These are phyloP conservation scores for Picochlorum costavermella DNA, from an alignment of 139 green algal genomes.

Conservation along the genomic window DNA sequence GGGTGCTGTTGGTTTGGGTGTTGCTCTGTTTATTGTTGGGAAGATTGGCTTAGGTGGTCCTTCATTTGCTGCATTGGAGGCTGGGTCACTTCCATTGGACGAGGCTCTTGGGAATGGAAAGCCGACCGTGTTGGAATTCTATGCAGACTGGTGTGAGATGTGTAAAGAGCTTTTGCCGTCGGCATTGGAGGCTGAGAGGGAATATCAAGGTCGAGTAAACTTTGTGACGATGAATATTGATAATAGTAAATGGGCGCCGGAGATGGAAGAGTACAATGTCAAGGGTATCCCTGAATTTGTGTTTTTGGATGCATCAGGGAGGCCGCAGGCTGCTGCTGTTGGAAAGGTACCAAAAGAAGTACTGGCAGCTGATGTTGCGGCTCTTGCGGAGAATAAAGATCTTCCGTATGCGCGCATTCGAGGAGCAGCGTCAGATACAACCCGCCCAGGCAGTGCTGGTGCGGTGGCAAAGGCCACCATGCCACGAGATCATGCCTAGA, in stretches of 20 bases:
- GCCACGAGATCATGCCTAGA: conserved; percentile 41
- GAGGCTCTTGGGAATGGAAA: conserved; percentile 63
- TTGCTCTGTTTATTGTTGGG: conserved; percentile 45
- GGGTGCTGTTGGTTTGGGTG: conserved; percentile 44
- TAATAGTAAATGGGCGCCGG: conserved; percentile 83
- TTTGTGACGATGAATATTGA: conserved; percentile 99
- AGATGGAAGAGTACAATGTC: conserved; percentile 80
- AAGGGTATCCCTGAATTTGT: conserved; percentile 85
- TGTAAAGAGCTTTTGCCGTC: conserved; percentile 68
- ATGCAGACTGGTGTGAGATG: conserved; percentile 48
- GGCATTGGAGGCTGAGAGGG: conserved; percentile 59
- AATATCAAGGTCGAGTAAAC: conserved; percentile 76
- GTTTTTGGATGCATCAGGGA: conserved; percentile 72
- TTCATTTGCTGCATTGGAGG: conserved; percentile 57
- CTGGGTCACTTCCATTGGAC: conserved; percentile 56
- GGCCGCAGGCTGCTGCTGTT: conserved; percentile 63
- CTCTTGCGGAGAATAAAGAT: conserved; percentile 32
- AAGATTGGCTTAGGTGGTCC: conserved; percentile 33
- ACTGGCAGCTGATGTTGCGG: conserved; percentile 50
- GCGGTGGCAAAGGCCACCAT: conserved; percentile 2
- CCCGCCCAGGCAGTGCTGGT: conserved; percentile 2
- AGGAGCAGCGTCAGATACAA: conserved; percentile 27
- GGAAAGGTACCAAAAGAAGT: conserved; percentile 70
- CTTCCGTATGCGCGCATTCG: conserved; percentile 38
- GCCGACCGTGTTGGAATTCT: conserved; percentile 93